Base-by-base conservation (phyloP, 371 early-diverging fungal species). In the Aphelidium insulamus region DNA sequence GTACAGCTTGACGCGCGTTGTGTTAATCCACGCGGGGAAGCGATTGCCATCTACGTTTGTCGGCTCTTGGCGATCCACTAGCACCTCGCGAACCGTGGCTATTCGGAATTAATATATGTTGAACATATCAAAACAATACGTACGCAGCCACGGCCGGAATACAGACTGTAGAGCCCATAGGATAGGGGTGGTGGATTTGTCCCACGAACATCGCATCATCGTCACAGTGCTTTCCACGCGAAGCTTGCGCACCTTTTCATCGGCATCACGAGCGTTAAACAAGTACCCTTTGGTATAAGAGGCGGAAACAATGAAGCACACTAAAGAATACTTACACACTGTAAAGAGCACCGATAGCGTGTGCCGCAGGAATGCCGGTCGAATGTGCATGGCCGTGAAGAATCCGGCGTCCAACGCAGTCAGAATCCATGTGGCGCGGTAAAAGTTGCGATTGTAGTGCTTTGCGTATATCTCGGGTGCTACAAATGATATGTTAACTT, bases 361-460 rank as follows among this genome's bases (percentile, higher is more conserved):
- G 44, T 91, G 78, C 6, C 83, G 62, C 16, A 86, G 39, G 43
- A 59, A 57, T 30, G 57, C 56, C 0, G 87, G 85, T 16, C 62
- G 59, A 17, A 90, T 54, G 21, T 59, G 47, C 76, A 83, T 80
- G 7, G 86, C 85, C 2, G 88, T 86, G 45, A 84, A 73, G 48
- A 88, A 91, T 0, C 92, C 95, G 2, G 92, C 95, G 45, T 94
- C 92, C 18, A 88, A 49, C 1, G 83, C 81, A 5, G 82, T 81
- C 39, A 84, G 43, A 25, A 91, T 59, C 79, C 83, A 87, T 1
- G 87, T 73, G 1, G 85, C 86, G 15, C 95, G 70, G 44, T 79
- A 91, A 51, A 76, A 94, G 48, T 71, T 80, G 6, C 76, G 67
- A 27, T 73, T 82, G 60, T 94, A 94, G 64, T 86, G 62, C n/a